Percentiles rank a stretch among this genome's conserved stretches.
Evolutionary conservation across 192 early-diverging fungal genomes (phyloP).

Genomic region (Backusella liffmaniae): DNA sequence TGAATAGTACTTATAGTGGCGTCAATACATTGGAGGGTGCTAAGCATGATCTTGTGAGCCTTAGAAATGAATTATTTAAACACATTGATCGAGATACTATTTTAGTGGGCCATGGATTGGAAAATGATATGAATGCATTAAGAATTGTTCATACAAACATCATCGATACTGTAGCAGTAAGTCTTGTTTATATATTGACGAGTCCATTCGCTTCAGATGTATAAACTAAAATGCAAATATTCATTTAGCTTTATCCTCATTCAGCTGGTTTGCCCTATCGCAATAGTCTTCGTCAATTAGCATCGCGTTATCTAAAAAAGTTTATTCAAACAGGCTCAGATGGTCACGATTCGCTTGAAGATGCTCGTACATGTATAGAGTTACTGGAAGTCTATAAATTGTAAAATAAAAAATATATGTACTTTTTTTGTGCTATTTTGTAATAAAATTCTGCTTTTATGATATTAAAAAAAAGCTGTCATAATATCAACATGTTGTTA

Average conservation of each 20-base stretch:
- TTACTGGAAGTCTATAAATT: slow-evolving; percentile 23
- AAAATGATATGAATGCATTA: slow-evolving; percentile 37
- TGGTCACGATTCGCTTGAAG: slow-evolving; percentile 65
- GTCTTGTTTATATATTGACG: background rate
- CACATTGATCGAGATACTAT: slow-evolving; percentile 52
- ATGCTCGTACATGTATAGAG: slow-evolving; percentile 59
- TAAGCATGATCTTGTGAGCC: slow-evolving; percentile 45
- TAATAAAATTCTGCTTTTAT: background rate
- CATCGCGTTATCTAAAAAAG: slow-evolving; percentile 46
- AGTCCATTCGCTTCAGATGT: too few relatives aligned
- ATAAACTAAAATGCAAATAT: too few relatives aligned
- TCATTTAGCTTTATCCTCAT: slow-evolving; percentile 50
- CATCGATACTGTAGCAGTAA: slow-evolving; percentile 45
- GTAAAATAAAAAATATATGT: background rate
- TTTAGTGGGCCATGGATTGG: slow-evolving; percentile 60
- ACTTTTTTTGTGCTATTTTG: too few relatives aligned
- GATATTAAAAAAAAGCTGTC: too few relatives aligned
- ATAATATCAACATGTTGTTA: too few relatives aligned
- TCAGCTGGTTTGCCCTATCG: slow-evolving; percentile 44
- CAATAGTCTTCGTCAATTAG: slow-evolving; percentile 48
- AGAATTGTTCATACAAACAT: slow-evolving; percentile 37
- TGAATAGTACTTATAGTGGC: slow-evolving; percentile 61
- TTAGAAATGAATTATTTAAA: slow-evolving; percentile 38
- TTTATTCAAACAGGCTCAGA: slow-evolving; percentile 53
- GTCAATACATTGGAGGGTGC: slow-evolving; percentile 48